Percentiles rank a stretch among this genome's conserved stretches.
Conservation (phyloP, 257 asterid species). For the Ehretia macrophylla region DNA sequence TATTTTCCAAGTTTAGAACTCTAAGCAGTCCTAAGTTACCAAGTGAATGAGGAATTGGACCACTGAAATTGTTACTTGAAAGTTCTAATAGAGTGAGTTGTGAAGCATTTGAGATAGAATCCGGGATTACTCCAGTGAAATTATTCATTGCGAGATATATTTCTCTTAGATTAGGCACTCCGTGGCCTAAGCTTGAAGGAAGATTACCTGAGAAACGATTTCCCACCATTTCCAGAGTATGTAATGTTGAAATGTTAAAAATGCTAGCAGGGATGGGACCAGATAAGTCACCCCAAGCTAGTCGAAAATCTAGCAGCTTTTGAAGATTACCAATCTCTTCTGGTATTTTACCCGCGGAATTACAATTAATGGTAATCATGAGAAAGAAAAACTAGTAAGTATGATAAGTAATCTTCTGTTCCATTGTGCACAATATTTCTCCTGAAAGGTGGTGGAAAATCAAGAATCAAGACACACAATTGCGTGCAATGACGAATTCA, state of each 20-base stretch:
- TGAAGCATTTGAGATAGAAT: conserved; percentile 30
- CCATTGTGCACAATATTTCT: too few species aligned
- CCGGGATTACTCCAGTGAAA: conserved; percentile 21
- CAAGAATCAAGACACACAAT: too few species aligned
- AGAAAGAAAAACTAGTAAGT: too few species aligned
- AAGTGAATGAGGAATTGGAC: conserved; percentile 27
- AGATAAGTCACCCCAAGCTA: conserved; percentile 18
- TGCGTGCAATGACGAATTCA: too few species aligned
- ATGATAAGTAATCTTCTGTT: too few species aligned
- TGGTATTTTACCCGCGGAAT: conserved; percentile 37
- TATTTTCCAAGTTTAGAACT: not conserved
- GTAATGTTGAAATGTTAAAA: conserved; percentile 37
- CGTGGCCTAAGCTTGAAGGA: conserved; percentile 14
- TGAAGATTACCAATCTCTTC: conserved; percentile 22
- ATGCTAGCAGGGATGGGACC: conserved; percentile 1
- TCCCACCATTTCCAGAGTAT: not conserved
- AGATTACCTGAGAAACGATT: conserved; percentile 13
- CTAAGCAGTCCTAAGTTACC: conserved; percentile 19
- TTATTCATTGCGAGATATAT: not conserved
- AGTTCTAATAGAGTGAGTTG: conserved; percentile 16
- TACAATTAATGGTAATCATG: too few species aligned
- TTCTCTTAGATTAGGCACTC: not conserved
- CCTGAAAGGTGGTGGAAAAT: too few species aligned
- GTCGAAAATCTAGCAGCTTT: conserved; percentile 16
- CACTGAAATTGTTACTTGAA: conserved; percentile 21